phyloP scores from a whole-genome alignment of 176 grass and related monocot species.

The Miscanthus lutarioriparius region DNA sequence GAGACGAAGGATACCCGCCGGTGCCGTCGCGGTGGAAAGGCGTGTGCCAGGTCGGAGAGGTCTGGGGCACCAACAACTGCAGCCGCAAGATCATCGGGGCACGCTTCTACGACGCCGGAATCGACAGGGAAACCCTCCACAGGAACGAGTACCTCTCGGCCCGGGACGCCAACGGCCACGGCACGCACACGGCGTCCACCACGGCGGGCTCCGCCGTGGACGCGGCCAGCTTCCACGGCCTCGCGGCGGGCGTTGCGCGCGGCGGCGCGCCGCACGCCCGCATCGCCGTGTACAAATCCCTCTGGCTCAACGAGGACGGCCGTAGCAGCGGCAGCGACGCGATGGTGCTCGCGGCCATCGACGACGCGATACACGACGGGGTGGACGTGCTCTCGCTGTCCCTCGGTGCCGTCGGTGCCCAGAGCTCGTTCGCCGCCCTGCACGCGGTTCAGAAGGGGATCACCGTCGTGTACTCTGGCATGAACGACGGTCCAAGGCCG shows the following conservation, averaged over 20 bases:
- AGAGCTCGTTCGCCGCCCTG: background rate
- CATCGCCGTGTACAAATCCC: conserved; percentile 3
- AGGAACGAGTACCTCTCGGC: background rate
- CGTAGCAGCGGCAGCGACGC: background rate
- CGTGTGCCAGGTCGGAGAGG: background rate
- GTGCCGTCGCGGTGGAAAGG: conserved; percentile 39
- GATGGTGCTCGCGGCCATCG: conserved; percentile 27
- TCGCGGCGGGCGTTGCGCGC: background rate
- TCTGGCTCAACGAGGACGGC: background rate
- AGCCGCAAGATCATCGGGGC: conserved; percentile 45
- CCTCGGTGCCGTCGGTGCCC: fast-evolving
- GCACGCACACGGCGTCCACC: conserved; percentile 43
- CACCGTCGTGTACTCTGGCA: background rate
- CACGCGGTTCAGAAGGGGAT: conserved; percentile 40
- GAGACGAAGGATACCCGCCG: background rate
- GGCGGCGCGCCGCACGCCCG: conserved; percentile 18
- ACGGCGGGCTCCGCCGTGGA: background rate
- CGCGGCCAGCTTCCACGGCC: conserved; percentile 8
- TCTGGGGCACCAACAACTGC: conserved; percentile 1
- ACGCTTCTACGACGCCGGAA: background rate
- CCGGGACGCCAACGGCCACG: background rate
- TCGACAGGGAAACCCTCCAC: background rate
- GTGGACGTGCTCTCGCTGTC: conserved; percentile 34
- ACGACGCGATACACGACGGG: conserved; percentile 31
- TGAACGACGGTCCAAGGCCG: background rate